These are phyloP conservation scores for Pulveroboletus sp. DNA, from an alignment of 768 basidiomycete species.

Conservation along the genomic window DNA sequence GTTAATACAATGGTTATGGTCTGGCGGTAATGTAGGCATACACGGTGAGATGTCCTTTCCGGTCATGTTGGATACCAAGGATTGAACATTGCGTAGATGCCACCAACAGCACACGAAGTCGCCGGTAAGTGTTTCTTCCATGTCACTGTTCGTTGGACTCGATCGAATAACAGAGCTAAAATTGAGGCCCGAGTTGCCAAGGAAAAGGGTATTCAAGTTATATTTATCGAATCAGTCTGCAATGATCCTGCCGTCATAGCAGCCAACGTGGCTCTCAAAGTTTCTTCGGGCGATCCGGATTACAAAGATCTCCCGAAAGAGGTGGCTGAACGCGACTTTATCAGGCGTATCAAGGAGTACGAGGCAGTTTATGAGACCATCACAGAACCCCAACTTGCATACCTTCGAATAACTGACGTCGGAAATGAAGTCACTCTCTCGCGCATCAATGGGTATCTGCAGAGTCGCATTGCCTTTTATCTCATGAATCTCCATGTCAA, in stretches of 20 bases:
- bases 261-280: conserved; percentile 94
- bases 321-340: conserved; percentile 86
- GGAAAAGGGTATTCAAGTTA: conserved; percentile 83
- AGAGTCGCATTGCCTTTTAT: conserved; percentile 97
- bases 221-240: conserved; percentile 95
- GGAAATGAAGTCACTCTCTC: conserved; percentile 85
- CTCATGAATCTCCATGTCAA: conserved; percentile 98
- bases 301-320: conserved; percentile 88
- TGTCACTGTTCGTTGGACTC: background rate
- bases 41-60: conserved; percentile 59
- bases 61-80: background rate
- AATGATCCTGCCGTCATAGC: conserved; percentile 94
- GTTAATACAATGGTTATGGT: conserved; percentile 92
- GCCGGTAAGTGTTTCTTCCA: conserved; percentile 51
- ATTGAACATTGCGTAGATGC: conserved; percentile 62
- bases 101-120: conserved; percentile 82
- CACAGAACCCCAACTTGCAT: conserved; percentile 86
- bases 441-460: conserved; percentile 91
- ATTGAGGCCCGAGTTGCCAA: conserved; percentile 80
- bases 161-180: conserved; percentile 54
- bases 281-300: conserved; percentile 95
- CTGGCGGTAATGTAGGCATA: conserved; percentile 95
- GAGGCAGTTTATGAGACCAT: conserved; percentile 96
- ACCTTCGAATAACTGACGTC: conserved; percentile 90
- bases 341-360: conserved; percentile 88